Conservation (phyloP, 768 basidiomycete species). For the Pleurotus ostreatus region DNA sequence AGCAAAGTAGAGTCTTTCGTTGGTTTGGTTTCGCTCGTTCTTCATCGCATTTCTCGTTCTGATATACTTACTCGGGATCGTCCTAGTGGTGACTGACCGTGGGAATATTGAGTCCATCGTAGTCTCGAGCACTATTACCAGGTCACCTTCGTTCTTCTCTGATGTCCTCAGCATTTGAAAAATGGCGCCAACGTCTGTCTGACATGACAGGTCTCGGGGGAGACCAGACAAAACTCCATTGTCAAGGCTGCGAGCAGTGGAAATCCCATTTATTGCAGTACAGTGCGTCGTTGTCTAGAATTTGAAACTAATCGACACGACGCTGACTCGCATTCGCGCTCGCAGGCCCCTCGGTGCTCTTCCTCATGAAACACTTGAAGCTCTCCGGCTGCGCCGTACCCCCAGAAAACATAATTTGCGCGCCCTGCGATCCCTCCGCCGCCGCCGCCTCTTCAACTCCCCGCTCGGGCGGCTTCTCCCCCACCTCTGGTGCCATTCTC, state of each 20-base stretch:
- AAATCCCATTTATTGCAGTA: constrained; percentile 64
- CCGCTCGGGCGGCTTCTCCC: constrained; percentile 78
- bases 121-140: too few relatives aligned
- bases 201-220: constrained; percentile 44
- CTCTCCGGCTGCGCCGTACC: constrained; percentile 70
- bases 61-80: too few relatives aligned
- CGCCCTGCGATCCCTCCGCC: constrained; percentile 64
- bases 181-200: constrained; percentile 44
- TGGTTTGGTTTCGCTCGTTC: too few relatives aligned
- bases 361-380: constrained; percentile 90
- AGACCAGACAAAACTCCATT: constrained; percentile 31
- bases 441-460: too few relatives aligned
- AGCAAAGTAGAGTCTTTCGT: too few relatives aligned
- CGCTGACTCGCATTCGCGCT: background rate
- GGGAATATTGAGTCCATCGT: too few relatives aligned
- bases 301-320: too few relatives aligned
- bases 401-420: constrained; percentile 72
- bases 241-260: constrained; percentile 59
- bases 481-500: constrained; percentile 73
- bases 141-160: too few relatives aligned
- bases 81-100: too few relatives aligned
- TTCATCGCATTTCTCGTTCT: too few relatives aligned
- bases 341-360: constrained; percentile 79
- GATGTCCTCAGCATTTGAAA: constrained; percentile 31
- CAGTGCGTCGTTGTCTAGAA: constrained; percentile 40